These are phyloP conservation scores for Porcisia deanei DNA, from an alignment of 208 protist species.

Conservation along the genomic window DNA sequence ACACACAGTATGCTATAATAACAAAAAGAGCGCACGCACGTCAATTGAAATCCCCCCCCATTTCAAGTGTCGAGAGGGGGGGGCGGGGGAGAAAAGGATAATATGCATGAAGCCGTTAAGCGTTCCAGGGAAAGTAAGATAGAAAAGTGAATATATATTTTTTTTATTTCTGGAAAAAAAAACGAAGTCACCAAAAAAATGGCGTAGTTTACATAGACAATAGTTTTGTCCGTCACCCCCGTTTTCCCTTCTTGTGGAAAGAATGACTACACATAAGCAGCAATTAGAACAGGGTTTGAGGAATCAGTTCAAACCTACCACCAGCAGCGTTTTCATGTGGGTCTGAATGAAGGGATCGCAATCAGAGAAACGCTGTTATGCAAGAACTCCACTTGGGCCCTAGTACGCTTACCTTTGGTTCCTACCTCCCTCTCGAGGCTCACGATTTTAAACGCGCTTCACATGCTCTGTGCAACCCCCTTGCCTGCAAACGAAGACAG, in stretches of 20 bases:
- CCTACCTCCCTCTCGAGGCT: not conserved
- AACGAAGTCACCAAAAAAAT: not conserved
- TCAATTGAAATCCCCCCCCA: not conserved
- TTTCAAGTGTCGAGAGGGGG: not conserved
- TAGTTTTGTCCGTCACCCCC: not conserved
- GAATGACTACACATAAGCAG: not conserved
- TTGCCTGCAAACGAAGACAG: not conserved
- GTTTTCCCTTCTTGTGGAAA: not conserved
- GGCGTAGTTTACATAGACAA: slow-evolving; percentile 3
- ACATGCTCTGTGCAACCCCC: not conserved
- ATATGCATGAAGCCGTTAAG: not conserved
- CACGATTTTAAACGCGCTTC: slow-evolving; percentile 3
- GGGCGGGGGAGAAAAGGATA: not conserved
- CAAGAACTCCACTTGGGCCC: not conserved
- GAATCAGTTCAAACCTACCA: not conserved
- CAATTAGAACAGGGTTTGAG: not conserved
- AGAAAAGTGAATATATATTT: too few relatives aligned
- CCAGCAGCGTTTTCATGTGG: not conserved
- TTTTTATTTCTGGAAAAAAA: too few relatives aligned
- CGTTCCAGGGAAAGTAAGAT: not conserved
- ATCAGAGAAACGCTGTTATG: not conserved
- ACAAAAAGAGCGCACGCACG: not conserved
- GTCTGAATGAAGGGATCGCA: not conserved
- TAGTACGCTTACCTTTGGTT: not conserved
- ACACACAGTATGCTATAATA: not conserved